Conservation (phyloP, 2,329 filamentous ascomycete genomes). For the Fusarium succisae region DNA sequence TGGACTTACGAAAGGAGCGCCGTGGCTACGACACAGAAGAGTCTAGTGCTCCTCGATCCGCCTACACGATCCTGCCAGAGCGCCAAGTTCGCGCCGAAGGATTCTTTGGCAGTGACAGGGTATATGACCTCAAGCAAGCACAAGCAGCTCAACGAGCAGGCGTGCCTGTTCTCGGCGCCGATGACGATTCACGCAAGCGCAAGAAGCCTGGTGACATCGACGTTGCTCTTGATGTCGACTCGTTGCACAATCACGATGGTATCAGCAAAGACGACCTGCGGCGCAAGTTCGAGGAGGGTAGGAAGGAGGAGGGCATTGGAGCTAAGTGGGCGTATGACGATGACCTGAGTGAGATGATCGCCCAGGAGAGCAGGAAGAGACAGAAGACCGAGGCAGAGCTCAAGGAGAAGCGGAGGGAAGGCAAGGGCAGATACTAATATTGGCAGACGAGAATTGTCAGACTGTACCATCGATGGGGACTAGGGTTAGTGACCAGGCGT, state of each 20-base stretch:
- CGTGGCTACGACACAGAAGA: slow-evolving; percentile 91
- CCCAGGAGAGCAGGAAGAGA: slow-evolving; percentile 88
- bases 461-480: slow-evolving; percentile 25
- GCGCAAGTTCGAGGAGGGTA: slow-evolving; percentile 80
- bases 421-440: slow-evolving; percentile 61
- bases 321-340: slow-evolving; percentile 82
- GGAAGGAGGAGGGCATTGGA: slow-evolving; percentile 70
- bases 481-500: slow-evolving; percentile 25
- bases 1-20: slow-evolving; percentile 86
- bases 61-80: slow-evolving; percentile 91
- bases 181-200: slow-evolving; percentile 80
- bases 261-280: slow-evolving; percentile 86
- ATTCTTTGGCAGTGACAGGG: slow-evolving; percentile 95
- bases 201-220: slow-evolving; percentile 98
- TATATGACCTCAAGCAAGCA: slow-evolving; percentile 79
- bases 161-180: slow-evolving; percentile 80
- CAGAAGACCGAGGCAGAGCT: slow-evolving; percentile 88
- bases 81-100: slow-evolving; percentile 85
- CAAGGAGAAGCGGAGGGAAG: slow-evolving; percentile 69
- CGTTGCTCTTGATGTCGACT: slow-evolving; percentile 88
- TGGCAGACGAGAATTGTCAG: neutral
- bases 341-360: slow-evolving; percentile 95
- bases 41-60: slow-evolving; percentile 74
- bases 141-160: slow-evolving; percentile 58
- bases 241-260: slow-evolving; percentile 76